Evolutionary conservation across 257 asterid genomes (phyloP).

Genomic region (Striga asiatica): DNA sequence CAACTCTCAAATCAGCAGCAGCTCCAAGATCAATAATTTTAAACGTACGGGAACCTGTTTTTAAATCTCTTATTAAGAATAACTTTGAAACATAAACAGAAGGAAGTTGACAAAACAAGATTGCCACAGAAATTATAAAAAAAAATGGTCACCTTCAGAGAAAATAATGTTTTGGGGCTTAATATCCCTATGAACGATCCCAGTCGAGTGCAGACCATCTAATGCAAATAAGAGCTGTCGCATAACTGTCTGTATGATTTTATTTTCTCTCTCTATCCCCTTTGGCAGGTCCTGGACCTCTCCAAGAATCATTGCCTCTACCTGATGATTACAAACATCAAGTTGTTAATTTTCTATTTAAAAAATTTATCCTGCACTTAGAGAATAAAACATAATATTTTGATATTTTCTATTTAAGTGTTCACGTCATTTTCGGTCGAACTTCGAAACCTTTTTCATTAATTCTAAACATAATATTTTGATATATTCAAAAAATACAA

Average conservation of each 20-base stretch:
- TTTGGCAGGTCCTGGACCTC: slow-evolving; percentile 56
- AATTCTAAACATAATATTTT: too few relatives aligned
- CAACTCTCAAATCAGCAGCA: slow-evolving; percentile 94
- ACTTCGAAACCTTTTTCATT: too few relatives aligned
- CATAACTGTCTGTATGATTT: slow-evolving; percentile 79
- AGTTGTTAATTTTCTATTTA: not conserved
- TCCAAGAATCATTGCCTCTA: slow-evolving; percentile 71
- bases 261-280: slow-evolving; percentile 85
- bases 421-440: too few relatives aligned
- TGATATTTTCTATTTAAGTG: too few relatives aligned
- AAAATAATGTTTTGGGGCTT: slow-evolving; percentile 91
- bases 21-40: slow-evolving; percentile 98
- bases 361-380: not conserved
- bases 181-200: slow-evolving; percentile 90
- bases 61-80: slow-evolving; percentile 4
- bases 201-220: slow-evolving; percentile 88
- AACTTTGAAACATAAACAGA: not conserved
- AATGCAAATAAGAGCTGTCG: slow-evolving; percentile 82
- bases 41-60: slow-evolving; percentile 70
- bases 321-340: slow-evolving; percentile 33
- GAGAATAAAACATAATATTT: too few relatives aligned
- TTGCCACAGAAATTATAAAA: not conserved
- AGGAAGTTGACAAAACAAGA: not conserved
- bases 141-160: slow-evolving; percentile 62
- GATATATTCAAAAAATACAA: too few relatives aligned